Base-by-base conservation (phyloP, 192 early-diverging fungal species). In the Entrophospora sp. region DNA sequence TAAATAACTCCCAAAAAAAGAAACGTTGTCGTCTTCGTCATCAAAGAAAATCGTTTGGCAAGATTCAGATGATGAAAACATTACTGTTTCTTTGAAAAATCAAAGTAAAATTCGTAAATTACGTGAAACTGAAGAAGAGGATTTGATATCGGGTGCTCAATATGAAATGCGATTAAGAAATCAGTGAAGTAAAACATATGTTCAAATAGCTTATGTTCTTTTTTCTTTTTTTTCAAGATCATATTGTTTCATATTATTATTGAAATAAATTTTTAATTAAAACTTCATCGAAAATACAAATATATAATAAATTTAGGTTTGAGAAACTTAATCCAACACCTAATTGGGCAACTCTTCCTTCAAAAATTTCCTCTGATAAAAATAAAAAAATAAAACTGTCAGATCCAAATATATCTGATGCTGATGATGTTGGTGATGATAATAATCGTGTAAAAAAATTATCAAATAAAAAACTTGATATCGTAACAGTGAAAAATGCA, bases 301-400 rank as follows among this genome's bases (percentile, higher is more conserved):
- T n/a, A n/a, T n/a, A n/a, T n/a, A n/a, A n/a, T n/a, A n/a, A n/a
- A n/a, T n/a, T n/a, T 38, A 87, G 83, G 56, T 91, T 87, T 75
- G 79, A 87, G 56, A 89, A 88, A 67, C 83, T 96, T 20, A 78
- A 96, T 66, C 92, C 93, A 14, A 83, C 79, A 0, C 94, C 95
- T 0, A 79, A 80, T 49, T 97, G 95, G 96, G 93, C 94, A 2
- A 67, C 62, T n/a, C 66, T 75, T n/a, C 82, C 81, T 24, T 79
- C 83, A 8, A 76, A 74, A 66, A n/a, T n/a, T n/a, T n/a, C n/a
- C n/a, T n/a, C n/a, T 38, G 20, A 20, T 40, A 55, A 42, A 0
- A 56, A 62, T 36, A 46, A 64, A 35, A 67, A 67, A 12, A 58
- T 58, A 22, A 57, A 53, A 16, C 70, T 66, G 16, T 69, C 71